Percentiles rank a stretch among this genome's conserved stretches.
phyloP scores from a whole-genome alignment of 2,329 filamentous ascomycete genomes.

The Ascochyta pisi region DNA sequence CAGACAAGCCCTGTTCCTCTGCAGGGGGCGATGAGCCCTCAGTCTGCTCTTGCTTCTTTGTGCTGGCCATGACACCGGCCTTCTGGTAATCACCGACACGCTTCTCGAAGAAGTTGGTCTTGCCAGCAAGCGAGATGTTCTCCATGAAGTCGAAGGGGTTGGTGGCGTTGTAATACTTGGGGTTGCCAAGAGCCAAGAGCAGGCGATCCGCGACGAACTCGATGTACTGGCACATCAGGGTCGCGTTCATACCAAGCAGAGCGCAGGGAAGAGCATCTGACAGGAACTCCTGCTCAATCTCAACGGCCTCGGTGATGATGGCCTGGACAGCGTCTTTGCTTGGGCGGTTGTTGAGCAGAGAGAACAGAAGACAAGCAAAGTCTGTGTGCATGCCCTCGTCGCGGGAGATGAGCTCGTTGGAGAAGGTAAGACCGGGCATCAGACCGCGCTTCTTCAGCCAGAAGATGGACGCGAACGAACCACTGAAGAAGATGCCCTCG shows the following conservation, averaged over 20 bases:
- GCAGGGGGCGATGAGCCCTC: constrained; percentile 53
- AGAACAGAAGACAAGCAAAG: constrained; percentile 97
- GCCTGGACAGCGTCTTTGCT: constrained; percentile 79
- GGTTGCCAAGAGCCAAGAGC: constrained; percentile 88
- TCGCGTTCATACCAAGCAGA: constrained; percentile 96
- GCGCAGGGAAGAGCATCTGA: constrained; percentile 92
- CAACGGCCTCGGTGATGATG: constrained; percentile 93
- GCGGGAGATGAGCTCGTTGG: constrained; percentile 99
- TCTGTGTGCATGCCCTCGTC: constrained; percentile 99
- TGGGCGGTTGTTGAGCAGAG: constrained; percentile 93
- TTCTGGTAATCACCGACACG: constrained; percentile 99
- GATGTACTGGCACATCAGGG: constrained; percentile 99
- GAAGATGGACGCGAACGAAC: constrained; percentile 98
- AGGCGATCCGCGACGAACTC: constrained; percentile 98
- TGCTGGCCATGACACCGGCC: constrained; percentile 96
- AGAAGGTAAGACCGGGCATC: constrained; percentile 98
- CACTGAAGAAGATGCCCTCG: constrained; percentile 99
- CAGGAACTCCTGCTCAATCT: constrained; percentile 96
- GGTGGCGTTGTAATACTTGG: constrained; percentile 88
- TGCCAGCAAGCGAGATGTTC: constrained; percentile 97
- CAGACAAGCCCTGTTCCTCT: constrained; percentile 57
- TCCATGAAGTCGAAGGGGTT: constrained; percentile 99
- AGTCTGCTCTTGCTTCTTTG: constrained; percentile 70
- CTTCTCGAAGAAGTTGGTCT: constrained; percentile 99
- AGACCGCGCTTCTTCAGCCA: constrained; percentile 99